Base-by-base conservation (phyloP, 2,329 filamentous ascomycete genomes). In the Cladobotryum protrusum region DNA sequence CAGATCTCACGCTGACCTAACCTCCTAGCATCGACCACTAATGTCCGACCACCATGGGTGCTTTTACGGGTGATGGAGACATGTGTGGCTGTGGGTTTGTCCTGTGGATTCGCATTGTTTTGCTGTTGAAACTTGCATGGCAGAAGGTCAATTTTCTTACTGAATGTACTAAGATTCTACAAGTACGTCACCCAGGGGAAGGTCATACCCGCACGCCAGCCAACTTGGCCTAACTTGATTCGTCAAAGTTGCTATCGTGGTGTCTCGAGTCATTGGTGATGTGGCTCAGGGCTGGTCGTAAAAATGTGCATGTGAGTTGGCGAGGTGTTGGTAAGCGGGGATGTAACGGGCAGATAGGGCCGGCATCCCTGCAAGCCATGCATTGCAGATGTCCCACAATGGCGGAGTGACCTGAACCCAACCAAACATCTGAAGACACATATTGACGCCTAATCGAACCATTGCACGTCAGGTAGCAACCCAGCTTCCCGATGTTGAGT, bases 1-100 rank as follows among this genome's bases (percentile, higher is more conserved):
- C 12, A 52, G 14, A 7, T 12, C n/a, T 14, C 52, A 15, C 51
- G 52, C 60, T 64, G 48, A 64, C 47, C 44, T 55, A 32, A 48
- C 43, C 51, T 29, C 48, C 24, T 56, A 75, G 71, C 55, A 66
- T 74, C 56, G 71, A 74, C 54, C 70, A 71, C 59, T 71, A 61
- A 60, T 34, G 24, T 29, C 11, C 6, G 24, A 9, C 24, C 4
- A 29, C 24, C 24, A 8, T 9, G 6, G 24, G 11, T 8, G 24
- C 6, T 6, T 29, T 29, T 4, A 29, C 24, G 11, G 24, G 24
- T 8, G 24, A 29, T 29, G 24, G 24, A 29, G 24, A 8, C 24
- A 8, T 29, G 6, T 42, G 15, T 42, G 15, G 12, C 18, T 19
- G 40, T 42, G 15, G 6, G 40, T 13, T 17, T 17, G 11, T 37